Evolutionary conservation across 75 land plant species (phyloP).

Genomic region (Cryptomeria japonica): DNA sequence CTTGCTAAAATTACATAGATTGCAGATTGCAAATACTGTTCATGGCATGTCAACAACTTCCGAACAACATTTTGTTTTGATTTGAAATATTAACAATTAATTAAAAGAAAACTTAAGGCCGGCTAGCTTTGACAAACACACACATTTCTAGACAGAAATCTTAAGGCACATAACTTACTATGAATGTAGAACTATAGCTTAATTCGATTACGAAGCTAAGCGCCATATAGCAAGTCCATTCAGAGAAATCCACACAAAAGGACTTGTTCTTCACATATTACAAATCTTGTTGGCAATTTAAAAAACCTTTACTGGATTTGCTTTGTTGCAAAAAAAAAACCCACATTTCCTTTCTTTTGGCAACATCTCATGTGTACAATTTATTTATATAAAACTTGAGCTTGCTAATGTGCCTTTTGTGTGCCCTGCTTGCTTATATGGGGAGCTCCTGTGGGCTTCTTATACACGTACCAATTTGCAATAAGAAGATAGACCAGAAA

Average conservation of each 20-base stretch:
- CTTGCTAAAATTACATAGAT: no score
- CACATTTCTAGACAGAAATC: neutral
- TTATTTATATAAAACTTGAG: neutral
- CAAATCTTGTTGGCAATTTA: neutral
- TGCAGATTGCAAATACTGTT: neutral
- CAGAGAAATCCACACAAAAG: neutral
- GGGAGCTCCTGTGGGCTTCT: slow-evolving; percentile 15
- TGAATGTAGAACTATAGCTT: neutral
- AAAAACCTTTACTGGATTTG: neutral
- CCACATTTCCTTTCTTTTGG: neutral
- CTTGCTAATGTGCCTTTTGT: neutral
- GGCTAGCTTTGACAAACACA: neutral
- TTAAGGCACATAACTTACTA: neutral
- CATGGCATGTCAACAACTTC: neutral
- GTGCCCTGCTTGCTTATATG: neutral
- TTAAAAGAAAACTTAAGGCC: no score
- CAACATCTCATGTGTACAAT: neutral
- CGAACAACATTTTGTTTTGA: neutral
- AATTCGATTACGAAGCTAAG: neutral
- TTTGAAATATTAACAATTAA: no score
- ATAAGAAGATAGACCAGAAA: slow-evolving; percentile 33
- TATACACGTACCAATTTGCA: slow-evolving; percentile 53
- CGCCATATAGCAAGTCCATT: neutral
- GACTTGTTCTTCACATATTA: neutral
- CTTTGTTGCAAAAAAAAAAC: neutral